Conservation (phyloP, 1,139 yeast genomes). For the Yamadazyma atlantica region DNA sequence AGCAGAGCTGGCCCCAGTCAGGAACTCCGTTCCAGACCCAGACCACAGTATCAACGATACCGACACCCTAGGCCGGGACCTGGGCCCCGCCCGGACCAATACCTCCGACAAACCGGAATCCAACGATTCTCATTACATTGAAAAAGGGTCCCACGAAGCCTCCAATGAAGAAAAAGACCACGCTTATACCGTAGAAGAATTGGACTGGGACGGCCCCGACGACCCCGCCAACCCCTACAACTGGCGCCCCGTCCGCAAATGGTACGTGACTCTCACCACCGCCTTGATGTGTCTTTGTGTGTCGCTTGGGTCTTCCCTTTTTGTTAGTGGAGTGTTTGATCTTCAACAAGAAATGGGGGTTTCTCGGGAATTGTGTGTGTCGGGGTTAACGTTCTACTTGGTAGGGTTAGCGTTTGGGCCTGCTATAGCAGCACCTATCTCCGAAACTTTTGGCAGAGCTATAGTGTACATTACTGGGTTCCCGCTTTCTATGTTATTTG, state of each 20-base stretch:
- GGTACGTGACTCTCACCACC: slow-evolving; percentile 62
- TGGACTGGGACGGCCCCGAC: slow-evolving; percentile 62
- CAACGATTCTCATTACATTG: not conserved
- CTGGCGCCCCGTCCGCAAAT: slow-evolving; percentile 62
- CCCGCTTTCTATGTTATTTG: slow-evolving; percentile 70
- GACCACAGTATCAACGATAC: too few relatives aligned
- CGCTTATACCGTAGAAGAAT: slow-evolving; percentile 21
- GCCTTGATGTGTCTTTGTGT: slow-evolving; percentile 66
- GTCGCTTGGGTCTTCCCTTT: slow-evolving; percentile 70
- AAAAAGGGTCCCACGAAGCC: slow-evolving; percentile 3
- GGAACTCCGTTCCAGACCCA: too few relatives aligned
- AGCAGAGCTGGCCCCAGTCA: too few relatives aligned
- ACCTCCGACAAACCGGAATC: not conserved
- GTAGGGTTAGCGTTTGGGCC: slow-evolving; percentile 75
- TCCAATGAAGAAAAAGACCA: too few relatives aligned
- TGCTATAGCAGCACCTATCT: slow-evolving; percentile 71
- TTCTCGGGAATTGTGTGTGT: slow-evolving; percentile 58
- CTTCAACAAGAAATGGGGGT: slow-evolving; percentile 43
- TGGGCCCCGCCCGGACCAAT: not conserved
- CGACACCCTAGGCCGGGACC: not conserved
- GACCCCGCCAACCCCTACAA: slow-evolving; percentile 66
- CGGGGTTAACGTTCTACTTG: slow-evolving; percentile 71
- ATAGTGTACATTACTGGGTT: slow-evolving; percentile 58
- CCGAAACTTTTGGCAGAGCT: slow-evolving; percentile 73
- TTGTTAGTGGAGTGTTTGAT: slow-evolving; percentile 60